Conservation (phyloP, 768 basidiomycete species). For the Mycena filopes region DNA sequence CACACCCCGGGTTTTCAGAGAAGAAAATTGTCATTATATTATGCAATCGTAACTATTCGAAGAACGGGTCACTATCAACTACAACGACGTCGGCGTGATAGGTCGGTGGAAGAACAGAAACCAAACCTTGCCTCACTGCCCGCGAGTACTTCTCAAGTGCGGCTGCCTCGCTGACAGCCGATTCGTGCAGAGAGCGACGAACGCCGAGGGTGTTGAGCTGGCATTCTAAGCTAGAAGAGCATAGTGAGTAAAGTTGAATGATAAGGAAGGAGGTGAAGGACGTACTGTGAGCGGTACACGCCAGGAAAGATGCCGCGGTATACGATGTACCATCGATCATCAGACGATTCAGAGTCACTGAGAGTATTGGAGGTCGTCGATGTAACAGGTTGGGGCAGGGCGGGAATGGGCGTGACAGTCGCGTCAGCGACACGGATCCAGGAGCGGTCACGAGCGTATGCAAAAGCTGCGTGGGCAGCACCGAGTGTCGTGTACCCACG, state of each 20-base stretch:
- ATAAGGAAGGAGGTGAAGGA: not conserved
- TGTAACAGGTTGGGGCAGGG: not conserved
- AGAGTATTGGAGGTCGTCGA: not conserved
- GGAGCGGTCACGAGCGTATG: not conserved
- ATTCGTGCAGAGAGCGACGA: not conserved
- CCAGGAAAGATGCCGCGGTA: constrained; percentile 5
- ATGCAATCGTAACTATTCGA: not conserved
- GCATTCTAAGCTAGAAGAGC: not conserved
- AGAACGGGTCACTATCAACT: not conserved
- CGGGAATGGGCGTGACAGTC: not conserved
- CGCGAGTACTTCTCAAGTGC: not conserved
- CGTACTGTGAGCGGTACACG: not conserved
- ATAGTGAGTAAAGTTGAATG: too few relatives aligned
- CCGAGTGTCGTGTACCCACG: not conserved
- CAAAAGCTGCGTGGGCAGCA: not conserved
- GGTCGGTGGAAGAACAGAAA: not conserved
- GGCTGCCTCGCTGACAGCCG: not conserved
- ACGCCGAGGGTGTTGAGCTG: constrained; percentile 14
- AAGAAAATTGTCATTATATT: not conserved
- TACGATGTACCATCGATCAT: not conserved
- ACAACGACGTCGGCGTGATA: not conserved
- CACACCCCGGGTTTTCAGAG: too few relatives aligned
- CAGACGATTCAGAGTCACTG: not conserved
- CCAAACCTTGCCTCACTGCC: not conserved
- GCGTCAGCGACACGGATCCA: not conserved